Percentiles rank a stretch among this genome's conserved stretches.
Conservation (phyloP, 495 filamentous ascomycete genomes). For the Clavariopsis aquatica region DNA sequence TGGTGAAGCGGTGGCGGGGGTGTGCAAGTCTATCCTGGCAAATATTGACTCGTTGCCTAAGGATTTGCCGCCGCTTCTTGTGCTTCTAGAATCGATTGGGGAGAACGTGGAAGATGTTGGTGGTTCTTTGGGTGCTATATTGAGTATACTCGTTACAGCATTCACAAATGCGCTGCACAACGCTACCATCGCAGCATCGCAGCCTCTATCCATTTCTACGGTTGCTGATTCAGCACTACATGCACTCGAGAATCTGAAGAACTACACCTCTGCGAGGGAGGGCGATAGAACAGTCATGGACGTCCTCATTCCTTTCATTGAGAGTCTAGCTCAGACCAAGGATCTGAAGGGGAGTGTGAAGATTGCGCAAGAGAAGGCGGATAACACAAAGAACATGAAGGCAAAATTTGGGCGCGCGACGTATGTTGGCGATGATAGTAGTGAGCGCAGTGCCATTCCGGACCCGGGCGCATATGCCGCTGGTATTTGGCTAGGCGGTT, state of each 20-base stretch:
- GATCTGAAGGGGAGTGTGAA: slow-evolving; percentile 54
- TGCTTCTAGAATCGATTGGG: slow-evolving; percentile 55
- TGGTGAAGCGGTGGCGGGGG: slow-evolving; percentile 58
- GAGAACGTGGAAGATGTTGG: slow-evolving; percentile 63
- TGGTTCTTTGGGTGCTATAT: slow-evolving; percentile 61
- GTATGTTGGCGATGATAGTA: slow-evolving; percentile 55
- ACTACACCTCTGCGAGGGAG: slow-evolving; percentile 43
- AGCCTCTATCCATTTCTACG: slow-evolving; percentile 27
- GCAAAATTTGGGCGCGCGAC: slow-evolving; percentile 60
- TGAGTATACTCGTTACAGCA: slow-evolving; percentile 61
- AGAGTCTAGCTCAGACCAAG: slow-evolving; percentile 48
- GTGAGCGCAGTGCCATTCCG: slow-evolving; percentile 50
- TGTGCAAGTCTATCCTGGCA: slow-evolving; percentile 42
- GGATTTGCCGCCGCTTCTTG: slow-evolving; percentile 52
- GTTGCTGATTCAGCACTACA: slow-evolving; percentile 30
- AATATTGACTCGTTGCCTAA: slow-evolving; percentile 37
- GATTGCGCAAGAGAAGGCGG: slow-evolving; percentile 56
- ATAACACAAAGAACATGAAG: slow-evolving; percentile 56
- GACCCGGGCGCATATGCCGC: slow-evolving; percentile 65
- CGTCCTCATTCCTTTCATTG: slow-evolving; percentile 59
- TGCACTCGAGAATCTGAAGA: slow-evolving; percentile 50
- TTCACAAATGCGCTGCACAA: slow-evolving; percentile 50
- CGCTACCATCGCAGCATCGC: slow-evolving; percentile 12
- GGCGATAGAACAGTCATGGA: slow-evolving; percentile 57
- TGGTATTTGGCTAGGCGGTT: slow-evolving; percentile 58